Conservation (phyloP, 225 moss, liverwort and hornwort species). For the Bryum argenteum region DNA sequence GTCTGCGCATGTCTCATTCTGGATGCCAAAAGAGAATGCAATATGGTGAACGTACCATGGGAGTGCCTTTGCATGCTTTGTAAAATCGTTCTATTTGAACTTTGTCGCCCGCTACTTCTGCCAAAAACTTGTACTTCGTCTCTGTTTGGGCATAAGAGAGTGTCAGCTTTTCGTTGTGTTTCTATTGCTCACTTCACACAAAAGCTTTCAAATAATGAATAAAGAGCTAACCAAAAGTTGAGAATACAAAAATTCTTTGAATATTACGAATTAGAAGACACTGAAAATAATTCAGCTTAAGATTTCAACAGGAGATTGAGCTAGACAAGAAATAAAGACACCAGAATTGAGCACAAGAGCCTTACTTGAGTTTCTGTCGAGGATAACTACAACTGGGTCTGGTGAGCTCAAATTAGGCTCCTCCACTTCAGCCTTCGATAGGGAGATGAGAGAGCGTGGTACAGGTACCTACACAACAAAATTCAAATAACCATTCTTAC, state of each 20-base stretch:
- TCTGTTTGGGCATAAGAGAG: conserved; percentile 48
- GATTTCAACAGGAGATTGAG: too few relatives aligned
- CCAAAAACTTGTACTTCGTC: conserved; percentile 75
- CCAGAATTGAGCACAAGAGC: not conserved
- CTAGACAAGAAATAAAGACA: too few relatives aligned
- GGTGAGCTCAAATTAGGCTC: conserved; percentile 64
- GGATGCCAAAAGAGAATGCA: not conserved
- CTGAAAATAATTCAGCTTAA: too few relatives aligned
- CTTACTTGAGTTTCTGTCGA: conserved; percentile 86
- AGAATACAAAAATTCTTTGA: not conserved
- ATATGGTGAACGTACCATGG: conserved; percentile 51
- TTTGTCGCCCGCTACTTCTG: conserved; percentile 79
- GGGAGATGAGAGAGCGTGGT: conserved; percentile 69
- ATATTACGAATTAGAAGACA: too few relatives aligned
- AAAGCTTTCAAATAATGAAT: too few relatives aligned
- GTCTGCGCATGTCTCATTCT: too few relatives aligned
- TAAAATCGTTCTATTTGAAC: conserved; percentile 81
- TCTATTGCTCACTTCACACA: not conserved
- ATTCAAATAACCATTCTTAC: conserved; percentile 13
- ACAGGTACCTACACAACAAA: conserved; percentile 57
- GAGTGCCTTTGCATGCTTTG: conserved; percentile 78
- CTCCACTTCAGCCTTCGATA: conserved; percentile 85
- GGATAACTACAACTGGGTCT: conserved; percentile 72
- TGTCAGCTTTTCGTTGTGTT: conserved; percentile 15
- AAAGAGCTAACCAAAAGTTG: conserved; percentile 14